Percentiles rank a stretch among this genome's conserved stretches.
These are phyloP conservation scores for Sordariomycetes sp. DNA, from an alignment of 2,329 filamentous ascomycete genomes.

Conservation along the genomic window DNA sequence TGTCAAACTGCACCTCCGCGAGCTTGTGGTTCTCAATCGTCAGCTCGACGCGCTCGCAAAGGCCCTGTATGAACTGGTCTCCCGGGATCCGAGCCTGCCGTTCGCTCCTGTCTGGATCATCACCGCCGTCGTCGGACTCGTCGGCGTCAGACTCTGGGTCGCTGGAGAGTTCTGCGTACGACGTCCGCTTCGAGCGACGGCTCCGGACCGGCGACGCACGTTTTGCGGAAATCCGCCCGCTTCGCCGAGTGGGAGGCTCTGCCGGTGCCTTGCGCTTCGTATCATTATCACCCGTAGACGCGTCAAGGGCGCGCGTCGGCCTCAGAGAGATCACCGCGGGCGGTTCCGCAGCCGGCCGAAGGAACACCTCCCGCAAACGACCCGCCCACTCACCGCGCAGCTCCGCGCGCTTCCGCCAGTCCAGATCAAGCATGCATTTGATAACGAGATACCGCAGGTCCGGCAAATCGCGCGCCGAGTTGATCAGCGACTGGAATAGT, in stretches of 20 bases:
- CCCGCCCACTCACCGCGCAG: conserved; percentile 67
- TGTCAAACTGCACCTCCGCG: conserved; percentile 51
- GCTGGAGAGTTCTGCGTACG: conserved; percentile 1
- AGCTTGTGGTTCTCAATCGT: conserved; percentile 66
- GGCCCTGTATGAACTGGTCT: conserved; percentile 42
- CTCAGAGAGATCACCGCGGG: conserved; percentile 25
- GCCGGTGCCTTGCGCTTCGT: not conserved
- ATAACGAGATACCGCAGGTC: conserved; percentile 58
- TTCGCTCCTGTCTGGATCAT: conserved; percentile 4
- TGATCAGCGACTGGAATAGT: conserved; percentile 67
- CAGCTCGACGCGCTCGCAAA: conserved; percentile 58
- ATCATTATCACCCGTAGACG: not conserved
- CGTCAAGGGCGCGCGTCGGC: conserved; percentile 2
- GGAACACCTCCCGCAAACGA: conserved; percentile 55
- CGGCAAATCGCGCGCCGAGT: conserved; percentile 52
- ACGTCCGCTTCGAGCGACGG: not conserved
- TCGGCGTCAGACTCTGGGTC: conserved; percentile 7
- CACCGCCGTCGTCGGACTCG: conserved; percentile 2
- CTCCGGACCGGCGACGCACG: conserved; percentile 8
- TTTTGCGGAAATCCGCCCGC: conserved; percentile 17
- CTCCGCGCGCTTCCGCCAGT: conserved; percentile 71
- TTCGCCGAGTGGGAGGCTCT: not conserved
- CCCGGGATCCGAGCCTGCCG: conserved; percentile 3
- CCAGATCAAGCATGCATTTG: conserved; percentile 64
- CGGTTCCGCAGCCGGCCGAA: conserved; percentile 28